These are phyloP conservation scores for Evernia prunastri DNA, from an alignment of 495 filamentous ascomycete genomes.

Conservation along the genomic window DNA sequence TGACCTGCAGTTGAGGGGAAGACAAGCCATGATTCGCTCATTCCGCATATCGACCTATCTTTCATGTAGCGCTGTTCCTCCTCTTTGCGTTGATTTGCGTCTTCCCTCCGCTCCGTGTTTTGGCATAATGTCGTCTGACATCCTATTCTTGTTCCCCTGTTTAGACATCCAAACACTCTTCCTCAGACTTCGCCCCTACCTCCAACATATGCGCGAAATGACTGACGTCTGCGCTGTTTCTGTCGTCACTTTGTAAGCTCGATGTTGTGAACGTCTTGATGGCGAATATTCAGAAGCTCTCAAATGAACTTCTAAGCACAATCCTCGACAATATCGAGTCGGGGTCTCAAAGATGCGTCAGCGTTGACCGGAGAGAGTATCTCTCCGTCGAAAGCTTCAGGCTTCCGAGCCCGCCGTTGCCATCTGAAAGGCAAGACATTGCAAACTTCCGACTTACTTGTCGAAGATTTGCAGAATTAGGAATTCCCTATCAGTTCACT, in stretches of 20 bases:
- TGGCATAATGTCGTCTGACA: conserved; percentile 29
- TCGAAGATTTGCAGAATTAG: conserved; percentile 54
- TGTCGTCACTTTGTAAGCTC: neutral
- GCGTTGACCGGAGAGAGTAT: conserved; percentile 44
- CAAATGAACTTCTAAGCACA: conserved; percentile 55
- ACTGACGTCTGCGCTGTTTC: neutral
- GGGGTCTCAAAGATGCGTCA: conserved; percentile 42
- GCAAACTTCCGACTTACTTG: conserved; percentile 53
- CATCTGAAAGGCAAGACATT: conserved; percentile 39
- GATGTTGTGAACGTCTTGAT: conserved; percentile 16
- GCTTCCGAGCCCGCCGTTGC: conserved; percentile 36
- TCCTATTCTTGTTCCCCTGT: conserved; percentile 17
- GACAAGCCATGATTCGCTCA: conserved; percentile 18
- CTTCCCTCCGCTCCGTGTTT: conserved; percentile 23
- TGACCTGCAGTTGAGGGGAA: conserved; percentile 22
- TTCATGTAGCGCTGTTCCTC: conserved; percentile 22
- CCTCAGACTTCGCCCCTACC: neutral
- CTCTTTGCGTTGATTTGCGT: conserved; percentile 18
- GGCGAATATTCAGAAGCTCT: conserved; percentile 43
- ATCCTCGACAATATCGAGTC: conserved; percentile 49
- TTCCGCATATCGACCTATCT: conserved; percentile 17
- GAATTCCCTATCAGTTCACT: conserved; percentile 53
- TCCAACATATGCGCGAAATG: conserved; percentile 2
- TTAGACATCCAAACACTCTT: neutral
- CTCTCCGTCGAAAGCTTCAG: conserved; percentile 52